phyloP scores from a whole-genome alignment of 352 stramenopile genomes.

The Pythium coloratum region DNA sequence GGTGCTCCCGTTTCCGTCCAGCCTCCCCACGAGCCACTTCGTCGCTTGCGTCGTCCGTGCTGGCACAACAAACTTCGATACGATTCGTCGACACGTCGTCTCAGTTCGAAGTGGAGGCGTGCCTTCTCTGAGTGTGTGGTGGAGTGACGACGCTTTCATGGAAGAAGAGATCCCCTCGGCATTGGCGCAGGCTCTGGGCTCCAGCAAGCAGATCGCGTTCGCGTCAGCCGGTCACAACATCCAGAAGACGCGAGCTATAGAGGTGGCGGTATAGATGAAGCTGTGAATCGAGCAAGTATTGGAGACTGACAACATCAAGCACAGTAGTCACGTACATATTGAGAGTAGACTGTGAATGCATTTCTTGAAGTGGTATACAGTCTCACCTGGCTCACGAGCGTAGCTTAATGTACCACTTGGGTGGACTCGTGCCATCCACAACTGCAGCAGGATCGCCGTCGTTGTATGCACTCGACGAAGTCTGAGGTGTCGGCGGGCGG shows the following conservation, averaged over 20 bases:
- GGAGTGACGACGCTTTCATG: conserved; percentile 60
- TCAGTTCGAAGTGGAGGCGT: conserved; percentile 26
- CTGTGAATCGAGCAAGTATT: conserved; percentile 36
- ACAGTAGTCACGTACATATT: neutral
- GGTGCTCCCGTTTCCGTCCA: conserved; percentile 48
- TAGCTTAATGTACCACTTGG: conserved; percentile 73
- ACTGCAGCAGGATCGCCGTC: conserved; percentile 8
- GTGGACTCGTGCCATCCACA: conserved; percentile 16
- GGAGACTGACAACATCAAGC: neutral
- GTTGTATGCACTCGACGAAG: neutral
- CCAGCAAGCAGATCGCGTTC: conserved; percentile 46
- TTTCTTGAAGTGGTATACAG: neutral
- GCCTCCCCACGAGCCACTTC: conserved; percentile 47
- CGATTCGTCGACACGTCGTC: conserved; percentile 36
- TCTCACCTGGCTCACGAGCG: conserved; percentile 21
- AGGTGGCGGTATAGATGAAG: conserved; percentile 41
- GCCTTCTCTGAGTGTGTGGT: conserved; percentile 57
- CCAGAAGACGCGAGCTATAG: conserved; percentile 62
- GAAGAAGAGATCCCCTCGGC: conserved; percentile 51
- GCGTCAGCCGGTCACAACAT: conserved; percentile 65
- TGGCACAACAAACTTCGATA: conserved; percentile 44
- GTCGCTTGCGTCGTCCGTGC: conserved; percentile 55
- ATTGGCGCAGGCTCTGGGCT: conserved; percentile 36
- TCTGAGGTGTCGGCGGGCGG: conserved; percentile 33
- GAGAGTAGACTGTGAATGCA: neutral